These are phyloP conservation scores for Thalassiosira sp. DNA, from an alignment of 352 stramenopile genomes.

Conservation along the genomic window DNA sequence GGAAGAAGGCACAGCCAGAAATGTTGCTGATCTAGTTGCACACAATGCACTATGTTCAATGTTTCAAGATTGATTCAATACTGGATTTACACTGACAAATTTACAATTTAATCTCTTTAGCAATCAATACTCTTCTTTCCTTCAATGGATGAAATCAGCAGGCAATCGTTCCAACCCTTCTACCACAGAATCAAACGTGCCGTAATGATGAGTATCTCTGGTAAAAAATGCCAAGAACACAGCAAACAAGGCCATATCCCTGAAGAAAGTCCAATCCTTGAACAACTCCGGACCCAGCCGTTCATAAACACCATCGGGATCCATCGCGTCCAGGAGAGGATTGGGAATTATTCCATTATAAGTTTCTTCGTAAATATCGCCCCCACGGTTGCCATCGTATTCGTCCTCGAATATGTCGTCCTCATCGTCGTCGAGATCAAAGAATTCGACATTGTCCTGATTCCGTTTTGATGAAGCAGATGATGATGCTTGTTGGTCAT, in stretches of 20 bases:
- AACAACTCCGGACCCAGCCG: conserved; percentile 54
- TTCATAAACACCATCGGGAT: conserved; percentile 77
- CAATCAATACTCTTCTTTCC: no score
- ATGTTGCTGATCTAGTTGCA: no score
- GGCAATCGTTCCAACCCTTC: conserved; percentile 47
- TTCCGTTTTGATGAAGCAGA: conserved; percentile 24
- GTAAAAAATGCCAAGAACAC: conserved; percentile 42
- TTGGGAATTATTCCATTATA: conserved; percentile 77
- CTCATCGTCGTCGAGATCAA: conserved; percentile 42
- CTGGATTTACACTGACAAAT: no score
- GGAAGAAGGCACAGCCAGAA: no score
- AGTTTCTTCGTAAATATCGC: conserved; percentile 12
- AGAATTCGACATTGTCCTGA: conserved; percentile 47
- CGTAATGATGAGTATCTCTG: conserved; percentile 45
- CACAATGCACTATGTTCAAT: no score
- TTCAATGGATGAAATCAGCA: conserved; percentile 30
- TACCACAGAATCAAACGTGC: conserved; percentile 49
- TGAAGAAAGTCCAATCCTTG: conserved; percentile 52
- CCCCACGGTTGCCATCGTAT: conserved; percentile 14
- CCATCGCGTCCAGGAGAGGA: conserved; percentile 74
- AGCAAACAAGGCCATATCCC: conserved; percentile 46
- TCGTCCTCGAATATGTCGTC: conserved; percentile 32
- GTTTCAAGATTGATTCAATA: no score
- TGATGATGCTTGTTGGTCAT: conserved; percentile 7
- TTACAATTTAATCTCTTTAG: no score